phyloP scores from a whole-genome alignment of 2,329 filamentous ascomycete genomes.

The Pezicula carpinea region DNA sequence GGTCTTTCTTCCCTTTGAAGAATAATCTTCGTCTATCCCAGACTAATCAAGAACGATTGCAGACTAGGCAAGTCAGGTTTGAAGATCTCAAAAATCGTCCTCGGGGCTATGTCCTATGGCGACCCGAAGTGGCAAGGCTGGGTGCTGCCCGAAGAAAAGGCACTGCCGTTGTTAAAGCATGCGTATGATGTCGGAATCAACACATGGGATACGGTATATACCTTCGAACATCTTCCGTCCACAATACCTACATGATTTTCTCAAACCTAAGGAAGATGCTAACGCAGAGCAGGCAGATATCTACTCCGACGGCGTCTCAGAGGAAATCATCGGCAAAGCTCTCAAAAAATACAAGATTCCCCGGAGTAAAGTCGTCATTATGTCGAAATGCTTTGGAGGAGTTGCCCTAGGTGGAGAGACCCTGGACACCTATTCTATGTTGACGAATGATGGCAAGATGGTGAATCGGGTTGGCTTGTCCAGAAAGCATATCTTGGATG shows the following conservation, averaged over 20 bases:
- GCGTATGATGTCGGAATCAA: constrained; percentile 46
- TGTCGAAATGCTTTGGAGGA: constrained; percentile 57
- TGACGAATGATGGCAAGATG: constrained; percentile 35
- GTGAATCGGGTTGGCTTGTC: constrained; percentile 50
- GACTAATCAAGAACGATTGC: too few relatives aligned
- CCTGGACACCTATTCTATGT: not conserved
- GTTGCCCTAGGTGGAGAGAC: constrained; percentile 30
- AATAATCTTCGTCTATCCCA: too few relatives aligned
- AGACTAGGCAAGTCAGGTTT: constrained; percentile 44
- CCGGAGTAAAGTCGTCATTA: constrained; percentile 57
- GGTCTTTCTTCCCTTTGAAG: too few relatives aligned
- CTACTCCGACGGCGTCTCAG: constrained; percentile 52
- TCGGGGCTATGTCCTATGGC: constrained; percentile 48
- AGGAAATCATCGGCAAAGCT: constrained; percentile 61
- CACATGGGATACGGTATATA: constrained; percentile 32
- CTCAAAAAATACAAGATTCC: constrained; percentile 61
- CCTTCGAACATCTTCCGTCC: too few relatives aligned
- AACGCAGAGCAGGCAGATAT: constrained; percentile 33
- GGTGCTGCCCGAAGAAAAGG: constrained; percentile 40
- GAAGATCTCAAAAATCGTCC: constrained; percentile 45
- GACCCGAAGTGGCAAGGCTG: constrained; percentile 39
- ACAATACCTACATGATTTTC: too few relatives aligned
- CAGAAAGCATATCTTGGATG: constrained; percentile 60
- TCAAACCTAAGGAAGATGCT: too few relatives aligned
- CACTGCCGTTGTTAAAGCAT: constrained; percentile 47